These are phyloP conservation scores for Pythium graminicola DNA, from an alignment of 352 stramenopile species.

Conservation along the genomic window DNA sequence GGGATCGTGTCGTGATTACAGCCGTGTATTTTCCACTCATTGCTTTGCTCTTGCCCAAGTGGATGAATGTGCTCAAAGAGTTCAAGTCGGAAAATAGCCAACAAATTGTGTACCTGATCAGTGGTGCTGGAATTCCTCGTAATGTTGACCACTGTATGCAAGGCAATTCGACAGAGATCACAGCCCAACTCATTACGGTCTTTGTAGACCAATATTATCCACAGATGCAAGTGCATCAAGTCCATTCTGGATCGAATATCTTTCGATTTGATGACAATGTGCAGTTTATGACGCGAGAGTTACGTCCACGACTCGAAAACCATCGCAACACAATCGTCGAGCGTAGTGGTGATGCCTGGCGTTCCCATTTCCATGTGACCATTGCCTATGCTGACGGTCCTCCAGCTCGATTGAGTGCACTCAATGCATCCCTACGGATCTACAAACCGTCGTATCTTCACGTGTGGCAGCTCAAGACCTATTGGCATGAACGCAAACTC, in stretches of 20 bases:
- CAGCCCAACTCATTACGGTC: conserved; percentile 87
- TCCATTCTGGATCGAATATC: conserved; percentile 96
- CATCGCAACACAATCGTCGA: conserved; percentile 92
- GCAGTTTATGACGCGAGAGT: conserved; percentile 93
- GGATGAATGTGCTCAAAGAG: conserved; percentile 72
- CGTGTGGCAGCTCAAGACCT: conserved; percentile 98
- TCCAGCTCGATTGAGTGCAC: conserved; percentile 91
- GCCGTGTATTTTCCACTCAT: conserved; percentile 95
- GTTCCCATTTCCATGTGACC: conserved; percentile 92
- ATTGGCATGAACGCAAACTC: conserved; percentile 96
- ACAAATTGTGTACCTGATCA: conserved; percentile 95
- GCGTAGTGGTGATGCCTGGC: conserved; percentile 89
- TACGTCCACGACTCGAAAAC: conserved; percentile 91
- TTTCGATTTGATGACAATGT: conserved; percentile 96
- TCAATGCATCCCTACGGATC: conserved; percentile 93
- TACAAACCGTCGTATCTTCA: conserved; percentile 96
- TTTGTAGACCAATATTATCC: conserved; percentile 92
- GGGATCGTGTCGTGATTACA: conserved; percentile 62
- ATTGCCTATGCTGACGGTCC: conserved; percentile 96
- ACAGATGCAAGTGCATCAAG: conserved; percentile 89
- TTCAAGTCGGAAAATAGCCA: conserved; percentile 76
- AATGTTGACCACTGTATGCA: conserved; percentile 88
- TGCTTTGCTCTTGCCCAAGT: conserved; percentile 91
- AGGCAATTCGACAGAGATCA: conserved; percentile 95
- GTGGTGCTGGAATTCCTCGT: conserved; percentile 92